Percentiles rank a stretch among this genome's conserved stretches.
phyloP scores from a whole-genome alignment of 306 rosid species.

The Alnus rubra region DNA sequence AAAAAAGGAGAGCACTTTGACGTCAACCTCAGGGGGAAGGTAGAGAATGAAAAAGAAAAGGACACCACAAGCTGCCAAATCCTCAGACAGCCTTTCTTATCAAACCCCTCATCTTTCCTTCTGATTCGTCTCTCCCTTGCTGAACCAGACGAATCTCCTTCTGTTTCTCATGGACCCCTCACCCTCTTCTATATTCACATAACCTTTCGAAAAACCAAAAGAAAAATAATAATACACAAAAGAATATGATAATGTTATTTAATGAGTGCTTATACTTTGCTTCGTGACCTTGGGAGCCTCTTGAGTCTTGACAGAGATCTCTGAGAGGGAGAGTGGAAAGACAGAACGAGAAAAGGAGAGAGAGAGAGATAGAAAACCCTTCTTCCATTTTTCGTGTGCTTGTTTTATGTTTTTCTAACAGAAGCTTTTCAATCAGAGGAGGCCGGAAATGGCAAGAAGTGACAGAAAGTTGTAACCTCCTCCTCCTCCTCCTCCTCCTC shows the following conservation, averaged over 20 bases:
- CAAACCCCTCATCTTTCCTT: constrained; percentile 18
- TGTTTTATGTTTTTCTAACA: neutral
- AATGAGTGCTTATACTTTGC: constrained; percentile 27
- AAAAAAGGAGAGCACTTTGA: neutral
- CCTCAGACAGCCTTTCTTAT: constrained; percentile 38
- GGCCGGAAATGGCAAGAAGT: constrained; percentile 6
- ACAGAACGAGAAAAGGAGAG: no score
- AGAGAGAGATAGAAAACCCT: neutral
- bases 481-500: neutral
- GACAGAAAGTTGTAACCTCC: neutral
- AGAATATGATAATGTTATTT: constrained; percentile 3
- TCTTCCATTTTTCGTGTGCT: neutral
- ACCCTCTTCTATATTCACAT: constrained; percentile 7
- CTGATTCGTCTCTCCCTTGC: constrained; percentile 16
- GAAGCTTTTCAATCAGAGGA: constrained; percentile 16
- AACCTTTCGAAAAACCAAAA: neutral
- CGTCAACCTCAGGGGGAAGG: constrained; percentile 18
- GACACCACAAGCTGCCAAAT: constrained; percentile 66
- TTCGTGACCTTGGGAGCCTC: constrained; percentile 48
- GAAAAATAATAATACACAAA: no score
- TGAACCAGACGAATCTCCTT: constrained; percentile 58
- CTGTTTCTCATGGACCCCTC: constrained; percentile 39
- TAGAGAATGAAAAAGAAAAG: constrained; percentile 39
- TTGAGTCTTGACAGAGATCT: constrained; percentile 26
- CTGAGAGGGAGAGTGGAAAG: constrained; percentile 27